phyloP scores from a whole-genome alignment of 2,329 filamentous ascomycete species.

The Zymoseptoria pseudotritici region DNA sequence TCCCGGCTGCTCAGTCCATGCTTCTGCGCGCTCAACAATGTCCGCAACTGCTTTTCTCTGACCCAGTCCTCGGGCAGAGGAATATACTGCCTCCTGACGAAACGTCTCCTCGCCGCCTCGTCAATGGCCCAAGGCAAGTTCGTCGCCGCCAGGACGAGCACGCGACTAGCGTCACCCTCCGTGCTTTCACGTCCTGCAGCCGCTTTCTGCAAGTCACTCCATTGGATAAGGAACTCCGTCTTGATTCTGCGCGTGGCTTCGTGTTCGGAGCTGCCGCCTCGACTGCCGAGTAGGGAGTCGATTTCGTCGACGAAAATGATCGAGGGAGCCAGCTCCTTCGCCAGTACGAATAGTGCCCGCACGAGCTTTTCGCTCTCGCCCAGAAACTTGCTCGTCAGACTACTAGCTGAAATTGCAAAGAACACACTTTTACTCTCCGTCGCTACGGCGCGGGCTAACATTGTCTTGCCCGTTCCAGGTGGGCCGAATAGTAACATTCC shows the following conservation, averaged over 20 bases:
- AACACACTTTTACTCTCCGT: constrained; percentile 93
- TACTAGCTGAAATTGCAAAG: constrained; percentile 93
- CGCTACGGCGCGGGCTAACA: constrained; percentile 89
- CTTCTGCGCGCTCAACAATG: constrained; percentile 77
- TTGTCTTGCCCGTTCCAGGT: constrained; percentile 96
- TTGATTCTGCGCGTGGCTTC: constrained; percentile 92
- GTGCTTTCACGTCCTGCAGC: constrained; percentile 72
- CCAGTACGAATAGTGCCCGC: constrained; percentile 80
- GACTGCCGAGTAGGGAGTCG: constrained; percentile 79
- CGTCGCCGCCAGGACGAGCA: constrained; percentile 88
- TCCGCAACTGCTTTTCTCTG: constrained; percentile 68
- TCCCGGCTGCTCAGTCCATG: constrained; percentile 67
- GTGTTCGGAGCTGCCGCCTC: constrained; percentile 77
- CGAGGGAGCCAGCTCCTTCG: constrained; percentile 79
- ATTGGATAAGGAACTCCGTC: constrained; percentile 95
- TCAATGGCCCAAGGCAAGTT: constrained; percentile 98
- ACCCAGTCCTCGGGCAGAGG: constrained; percentile 82
- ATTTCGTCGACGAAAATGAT: constrained; percentile 99
- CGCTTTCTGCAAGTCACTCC: constrained; percentile 87
- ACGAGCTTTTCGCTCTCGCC: constrained; percentile 97
- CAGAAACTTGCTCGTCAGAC: constrained; percentile 88
- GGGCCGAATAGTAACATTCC: constrained; percentile 96
- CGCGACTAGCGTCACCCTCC: constrained; percentile 73
- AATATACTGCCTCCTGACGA: constrained; percentile 92
- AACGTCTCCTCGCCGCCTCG: constrained; percentile 82